Base-by-base conservation (phyloP, 805 yeast genomes). In the Ogataea philodendri region DNA sequence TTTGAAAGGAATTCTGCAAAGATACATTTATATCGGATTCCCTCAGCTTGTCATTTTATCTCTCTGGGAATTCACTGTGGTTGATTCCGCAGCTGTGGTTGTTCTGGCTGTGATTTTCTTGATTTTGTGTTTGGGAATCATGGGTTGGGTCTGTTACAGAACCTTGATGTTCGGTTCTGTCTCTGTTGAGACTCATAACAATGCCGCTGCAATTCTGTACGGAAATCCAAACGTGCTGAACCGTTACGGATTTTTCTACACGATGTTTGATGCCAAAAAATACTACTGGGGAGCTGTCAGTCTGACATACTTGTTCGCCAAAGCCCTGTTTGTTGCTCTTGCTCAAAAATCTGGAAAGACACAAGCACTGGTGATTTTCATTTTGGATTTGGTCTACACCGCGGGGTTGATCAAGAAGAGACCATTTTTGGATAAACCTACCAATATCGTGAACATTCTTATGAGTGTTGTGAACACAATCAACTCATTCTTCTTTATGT, bases 71-170 rank as follows among this genome's bases (percentile, higher is more conserved):
- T 88, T 87, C 59, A 76, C 82, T 6, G 72, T 71, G 51, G 65
- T 72, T 34, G 96, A 89, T 54, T 87, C 96, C 1, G 83, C 94
- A 1, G 96, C 96, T 1, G 87, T 89, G 19, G 76, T 89, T 39
- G 88, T 86, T 5, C 63, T 86, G 41, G 90, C 95, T 2, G 81
- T 76, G 22, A 62, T 89, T 31, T 79, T 85, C 59, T 64, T 89
- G 25, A 30, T 86, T 1, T 62, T 82, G 38, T 68, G 84, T 1
- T 42, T 81, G 5, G 74, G 76, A 2, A 66, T 84, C 22, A 65
- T 86, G 66, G 63, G 67, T 2, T 81, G 81, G 77, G 72, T 87
- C 14, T 70, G 76, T 35, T 82, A 63, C 62, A 77, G 82, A 62
- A 82, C 88, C 10, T 57, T 69, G 37, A 48, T 58, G 25, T 77